Base-by-base conservation (phyloP, 495 filamentous ascomycete species). In the Trichoderma orchidacearum region DNA sequence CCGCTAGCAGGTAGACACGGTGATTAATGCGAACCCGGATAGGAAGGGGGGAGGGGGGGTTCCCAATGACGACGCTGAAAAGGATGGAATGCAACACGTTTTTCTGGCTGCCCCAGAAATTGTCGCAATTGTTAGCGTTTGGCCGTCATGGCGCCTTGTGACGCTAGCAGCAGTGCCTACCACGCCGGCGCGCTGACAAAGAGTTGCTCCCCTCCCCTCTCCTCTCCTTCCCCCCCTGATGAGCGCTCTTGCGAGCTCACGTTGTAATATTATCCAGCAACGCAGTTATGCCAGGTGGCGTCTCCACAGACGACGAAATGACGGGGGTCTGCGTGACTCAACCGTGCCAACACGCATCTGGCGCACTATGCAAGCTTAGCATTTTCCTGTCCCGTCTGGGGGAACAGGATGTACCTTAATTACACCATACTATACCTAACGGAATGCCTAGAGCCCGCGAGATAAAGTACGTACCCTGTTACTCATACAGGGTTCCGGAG, bases 281-380 rank as follows among this genome's bases (percentile, higher is more conserved):
- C 11, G 41, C 41, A 48, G 41, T 48, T 23, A 48, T 23, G 41
- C 41, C 41, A 48, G 51, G 30, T 53, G 51, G 28, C 30, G 51
- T 53, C 51, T 23, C 51, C 51, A 53, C 51, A 32, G 51, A 32
- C 51, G 28, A 53, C 51, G 51, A 53, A 15, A 53, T 53, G 51
- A 53, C 51, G 51, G 27, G 30, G 27, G 51, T 53, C 51, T 17
- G 51, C 51, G 51, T 53, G 51, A 53, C 51, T 21, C 17, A 4
- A 17, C 51, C 27, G 51, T 53, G 30, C 13, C 28, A 53, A 3
- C 11, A n/a, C n/a, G n/a, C n/a, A n/a, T n/a, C n/a, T n/a, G n/a
- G n/a, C 0, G 12, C 3, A 48, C 41, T 48, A 23, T 48, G 21
- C 41, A 48, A n/a, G 18, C 7, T 13, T 11, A 21, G n/a, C 12